A percentile compares a stretch with the other conserved stretches of the same genome.
Conservation (phyloP, 768 basidiomycete genomes). For the Mycena vitilis region DNA sequence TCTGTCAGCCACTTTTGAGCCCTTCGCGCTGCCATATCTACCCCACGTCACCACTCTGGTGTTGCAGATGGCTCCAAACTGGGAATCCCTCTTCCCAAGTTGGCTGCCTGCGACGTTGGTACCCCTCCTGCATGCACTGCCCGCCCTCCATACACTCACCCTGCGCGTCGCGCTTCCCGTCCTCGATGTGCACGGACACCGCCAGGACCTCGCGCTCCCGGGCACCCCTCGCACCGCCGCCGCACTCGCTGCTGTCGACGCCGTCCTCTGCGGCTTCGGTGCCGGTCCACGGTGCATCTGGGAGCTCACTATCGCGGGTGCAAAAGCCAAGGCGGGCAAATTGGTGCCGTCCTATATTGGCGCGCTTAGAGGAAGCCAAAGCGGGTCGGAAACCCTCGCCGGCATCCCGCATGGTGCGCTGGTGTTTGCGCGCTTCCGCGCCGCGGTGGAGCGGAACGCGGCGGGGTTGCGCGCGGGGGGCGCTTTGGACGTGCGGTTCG, state of each 20-base stretch:
- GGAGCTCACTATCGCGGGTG: constrained; percentile 3
- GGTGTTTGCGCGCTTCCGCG: constrained; percentile 9
- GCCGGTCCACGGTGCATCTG: background rate
- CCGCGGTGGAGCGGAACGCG: background rate
- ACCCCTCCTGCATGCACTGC: background rate
- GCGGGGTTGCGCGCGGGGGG: background rate
- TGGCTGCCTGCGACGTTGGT: constrained; percentile 1
- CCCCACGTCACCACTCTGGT: background rate
- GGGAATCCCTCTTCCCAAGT: background rate
- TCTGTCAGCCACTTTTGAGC: background rate
- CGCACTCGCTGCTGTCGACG: background rate
- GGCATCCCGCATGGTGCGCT: background rate
- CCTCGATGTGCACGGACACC: background rate
- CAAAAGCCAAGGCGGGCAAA: background rate
- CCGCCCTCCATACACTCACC: background rate
- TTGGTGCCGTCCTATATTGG: background rate
- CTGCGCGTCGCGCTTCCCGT: constrained; percentile 4
- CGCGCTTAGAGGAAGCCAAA: background rate
- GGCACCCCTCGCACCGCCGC: background rate
- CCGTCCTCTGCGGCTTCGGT: background rate
- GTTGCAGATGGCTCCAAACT: background rate
- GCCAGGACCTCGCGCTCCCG: constrained; percentile 2
- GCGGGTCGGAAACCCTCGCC: background rate
- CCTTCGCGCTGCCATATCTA: background rate
- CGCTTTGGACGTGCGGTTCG: background rate